Conservation (phyloP, 179 eudicot species). For the Patellifolia procumbens region DNA sequence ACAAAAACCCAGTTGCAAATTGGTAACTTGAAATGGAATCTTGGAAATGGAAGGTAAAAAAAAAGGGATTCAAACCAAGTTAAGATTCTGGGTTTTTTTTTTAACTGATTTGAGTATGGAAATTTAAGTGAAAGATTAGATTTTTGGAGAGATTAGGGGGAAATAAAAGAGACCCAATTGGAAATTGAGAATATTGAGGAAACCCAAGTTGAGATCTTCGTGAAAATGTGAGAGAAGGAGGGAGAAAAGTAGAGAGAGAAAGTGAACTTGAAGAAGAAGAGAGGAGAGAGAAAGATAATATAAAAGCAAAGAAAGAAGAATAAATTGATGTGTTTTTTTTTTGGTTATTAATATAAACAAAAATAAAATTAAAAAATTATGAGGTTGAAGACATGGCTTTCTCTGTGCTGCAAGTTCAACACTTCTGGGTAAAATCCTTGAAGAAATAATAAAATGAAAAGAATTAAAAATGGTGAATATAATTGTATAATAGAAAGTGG, state of each 20-base stretch:
- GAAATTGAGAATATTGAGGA: conserved; percentile 19
- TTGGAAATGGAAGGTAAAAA: conserved; percentile 2
- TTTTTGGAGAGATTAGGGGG: conserved; percentile 11
- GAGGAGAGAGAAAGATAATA: conserved; percentile 24
- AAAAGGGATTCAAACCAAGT: conserved; percentile 10
- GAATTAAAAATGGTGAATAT: conserved; percentile 16
- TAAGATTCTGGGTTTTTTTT: conserved; percentile 18
- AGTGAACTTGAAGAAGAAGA: not conserved
- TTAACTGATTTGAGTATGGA: not conserved
- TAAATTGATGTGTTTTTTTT: conserved; percentile 29
- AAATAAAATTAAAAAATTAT: conserved; percentile 12
- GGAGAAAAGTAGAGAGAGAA: conserved; percentile 21
- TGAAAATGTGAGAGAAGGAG: conserved; percentile 14
- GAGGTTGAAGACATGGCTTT: conserved; percentile 40
- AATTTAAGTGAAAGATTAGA: conserved; percentile 16
- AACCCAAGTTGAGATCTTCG: conserved; percentile 32
- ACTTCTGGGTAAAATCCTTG: conserved; percentile 29
- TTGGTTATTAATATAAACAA: not conserved
- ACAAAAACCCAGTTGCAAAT: conserved; percentile 17
- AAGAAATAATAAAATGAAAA: not conserved
- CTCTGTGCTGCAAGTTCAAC: conserved; percentile 31
- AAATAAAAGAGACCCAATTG: conserved; percentile 30
- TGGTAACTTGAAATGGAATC: conserved; percentile 21
- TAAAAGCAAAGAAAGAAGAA: conserved; percentile 24
- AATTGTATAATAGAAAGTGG: conserved; percentile 31